phyloP scores from a whole-genome alignment of 805 yeast genomes.

The Vanderwaltozyma verrucispora region DNA sequence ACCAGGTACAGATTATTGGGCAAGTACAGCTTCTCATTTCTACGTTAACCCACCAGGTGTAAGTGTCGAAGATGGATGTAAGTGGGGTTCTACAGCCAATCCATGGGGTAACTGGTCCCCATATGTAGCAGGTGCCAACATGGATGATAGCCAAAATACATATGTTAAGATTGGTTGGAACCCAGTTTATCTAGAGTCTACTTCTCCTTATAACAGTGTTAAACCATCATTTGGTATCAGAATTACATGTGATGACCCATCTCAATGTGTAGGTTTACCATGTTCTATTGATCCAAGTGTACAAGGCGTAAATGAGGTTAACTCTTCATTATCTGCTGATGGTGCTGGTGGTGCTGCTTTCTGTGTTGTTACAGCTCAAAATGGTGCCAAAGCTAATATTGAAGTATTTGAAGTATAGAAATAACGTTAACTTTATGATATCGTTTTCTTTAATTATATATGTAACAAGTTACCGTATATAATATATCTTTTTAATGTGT shows the following conservation, averaged over 20 bases:
- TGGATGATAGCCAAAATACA: slow-evolving; percentile 59
- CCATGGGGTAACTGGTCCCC: slow-evolving; percentile 90
- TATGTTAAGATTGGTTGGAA: slow-evolving; percentile 86
- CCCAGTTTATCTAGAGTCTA: slow-evolving; percentile 63
- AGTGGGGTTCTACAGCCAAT: slow-evolving; percentile 64
- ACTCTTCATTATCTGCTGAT: slow-evolving; percentile 31
- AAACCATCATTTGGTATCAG: slow-evolving; percentile 63
- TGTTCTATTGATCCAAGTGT: slow-evolving; percentile 73
- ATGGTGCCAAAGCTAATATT: slow-evolving; percentile 53
- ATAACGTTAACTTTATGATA: too few relatives aligned
- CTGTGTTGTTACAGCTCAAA: slow-evolving; percentile 73
- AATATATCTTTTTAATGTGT: too few relatives aligned
- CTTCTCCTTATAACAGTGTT: slow-evolving; percentile 41
- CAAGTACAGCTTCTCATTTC: slow-evolving; percentile 77
- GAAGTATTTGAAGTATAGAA: slow-evolving; percentile 45
- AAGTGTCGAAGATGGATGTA: slow-evolving; percentile 63
- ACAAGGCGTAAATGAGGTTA: slow-evolving; percentile 46
- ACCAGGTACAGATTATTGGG: slow-evolving; percentile 79
- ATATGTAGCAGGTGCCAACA: slow-evolving; percentile 85
- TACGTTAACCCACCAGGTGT: slow-evolving; percentile 81
- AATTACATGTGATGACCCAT: slow-evolving; percentile 60
- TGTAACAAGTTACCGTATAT: too few relatives aligned
- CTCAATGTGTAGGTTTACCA: slow-evolving; percentile 63
- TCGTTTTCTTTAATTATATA: too few relatives aligned
- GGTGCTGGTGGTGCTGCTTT: slow-evolving; percentile 64